Conservation (phyloP, 345 rosid species). For the Eucalyptus albens region DNA sequence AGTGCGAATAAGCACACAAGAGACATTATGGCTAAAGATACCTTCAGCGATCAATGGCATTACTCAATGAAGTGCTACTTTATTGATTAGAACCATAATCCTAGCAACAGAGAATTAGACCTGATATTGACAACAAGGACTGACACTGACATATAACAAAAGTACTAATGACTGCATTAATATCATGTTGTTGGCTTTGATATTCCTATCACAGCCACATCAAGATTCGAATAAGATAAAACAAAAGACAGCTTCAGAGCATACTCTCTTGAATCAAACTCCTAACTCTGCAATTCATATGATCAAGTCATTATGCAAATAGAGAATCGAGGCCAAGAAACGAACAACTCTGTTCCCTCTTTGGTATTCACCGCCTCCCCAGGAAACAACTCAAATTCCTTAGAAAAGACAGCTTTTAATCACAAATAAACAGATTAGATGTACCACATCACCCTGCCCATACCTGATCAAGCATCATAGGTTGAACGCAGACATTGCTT, state of each 20-base stretch:
- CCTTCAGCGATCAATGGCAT: background rate
- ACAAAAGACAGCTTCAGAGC: background rate
- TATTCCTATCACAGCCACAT: background rate
- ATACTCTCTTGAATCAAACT: background rate
- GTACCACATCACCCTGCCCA: background rate
- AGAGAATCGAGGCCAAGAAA: background rate
- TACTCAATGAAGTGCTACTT: background rate
- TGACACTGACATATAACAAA: background rate
- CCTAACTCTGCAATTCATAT: background rate
- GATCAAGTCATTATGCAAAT: background rate
- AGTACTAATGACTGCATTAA: background rate
- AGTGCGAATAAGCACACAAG: background rate
- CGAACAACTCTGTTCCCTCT: background rate
- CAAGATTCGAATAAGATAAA: background rate
- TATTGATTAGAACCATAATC: background rate
- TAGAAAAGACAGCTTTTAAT: fast-evolving
- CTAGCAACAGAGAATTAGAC: background rate
- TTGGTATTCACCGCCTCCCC: background rate
- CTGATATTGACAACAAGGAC: background rate
- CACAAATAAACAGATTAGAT: background rate
- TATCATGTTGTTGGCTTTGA: background rate
- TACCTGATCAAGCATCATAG: background rate
- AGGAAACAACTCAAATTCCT: background rate
- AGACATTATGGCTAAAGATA: fast-evolving
- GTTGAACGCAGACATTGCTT: background rate